These are phyloP conservation scores for Colletotrichum sp. DNA, from an alignment of 2,329 filamentous ascomycete species.

Conservation along the genomic window DNA sequence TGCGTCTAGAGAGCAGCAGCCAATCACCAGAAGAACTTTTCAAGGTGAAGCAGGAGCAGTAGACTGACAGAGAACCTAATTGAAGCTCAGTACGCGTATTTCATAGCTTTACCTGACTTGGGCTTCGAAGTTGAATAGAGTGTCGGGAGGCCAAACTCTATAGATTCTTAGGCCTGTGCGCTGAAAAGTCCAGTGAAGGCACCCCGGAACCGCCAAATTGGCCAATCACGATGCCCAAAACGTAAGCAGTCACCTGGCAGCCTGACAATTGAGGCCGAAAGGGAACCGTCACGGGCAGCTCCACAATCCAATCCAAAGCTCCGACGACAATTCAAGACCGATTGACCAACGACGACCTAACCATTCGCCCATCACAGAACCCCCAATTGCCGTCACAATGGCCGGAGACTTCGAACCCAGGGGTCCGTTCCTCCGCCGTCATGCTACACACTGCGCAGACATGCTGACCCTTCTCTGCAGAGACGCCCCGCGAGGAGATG, in stretches of 20 bases:
- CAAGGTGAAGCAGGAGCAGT: neutral
- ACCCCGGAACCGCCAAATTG: neutral
- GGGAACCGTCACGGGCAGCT: slow-evolving; percentile 6
- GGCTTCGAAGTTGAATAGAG: neutral
- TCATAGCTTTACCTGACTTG: accelerated
- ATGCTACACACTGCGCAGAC: neutral
- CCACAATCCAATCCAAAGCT: slow-evolving; percentile 21
- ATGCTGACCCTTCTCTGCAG: slow-evolving; percentile 6
- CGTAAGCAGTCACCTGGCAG: neutral
- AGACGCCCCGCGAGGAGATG: slow-evolving; percentile 89
- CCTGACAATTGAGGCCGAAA: slow-evolving; percentile 9
- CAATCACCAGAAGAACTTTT: accelerated
- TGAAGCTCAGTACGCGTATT: neutral
- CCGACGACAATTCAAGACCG: slow-evolving; percentile 19
- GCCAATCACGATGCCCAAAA: slow-evolving; percentile 1
- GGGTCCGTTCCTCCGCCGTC: neutral
- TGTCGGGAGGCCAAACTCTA: neutral
- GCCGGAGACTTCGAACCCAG: slow-evolving; percentile 22
- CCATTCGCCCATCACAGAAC: slow-evolving; percentile 14
- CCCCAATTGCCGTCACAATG: slow-evolving; percentile 18
- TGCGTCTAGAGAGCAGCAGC: neutral
- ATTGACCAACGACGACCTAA: slow-evolving; percentile 14
- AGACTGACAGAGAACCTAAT: accelerated
- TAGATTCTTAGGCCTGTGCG: neutral
- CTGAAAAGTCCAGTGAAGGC: neutral